Conservation (phyloP, 257 asterid genomes). For the Solanum paucissectum region DNA sequence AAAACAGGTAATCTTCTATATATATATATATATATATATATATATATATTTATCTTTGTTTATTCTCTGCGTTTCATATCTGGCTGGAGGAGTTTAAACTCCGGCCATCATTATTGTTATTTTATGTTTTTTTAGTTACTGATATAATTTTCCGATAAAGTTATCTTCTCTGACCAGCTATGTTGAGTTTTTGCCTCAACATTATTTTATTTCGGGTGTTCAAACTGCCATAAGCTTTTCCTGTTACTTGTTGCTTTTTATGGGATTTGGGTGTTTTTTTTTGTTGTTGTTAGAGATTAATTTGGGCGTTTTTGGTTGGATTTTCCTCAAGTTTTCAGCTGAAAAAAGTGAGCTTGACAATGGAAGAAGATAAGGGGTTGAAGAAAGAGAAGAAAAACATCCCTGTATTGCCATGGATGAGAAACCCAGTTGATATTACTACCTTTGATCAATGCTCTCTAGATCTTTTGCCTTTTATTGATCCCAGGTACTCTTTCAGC, state of each 20-base stretch:
- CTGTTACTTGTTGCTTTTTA: neutral
- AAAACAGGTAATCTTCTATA: neutral
- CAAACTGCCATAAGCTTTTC: neutral
- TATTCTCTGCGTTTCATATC: no score
- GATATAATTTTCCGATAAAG: no score
- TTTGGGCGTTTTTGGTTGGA: neutral
- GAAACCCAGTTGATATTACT: constrained; percentile 58
- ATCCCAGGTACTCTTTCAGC: constrained; percentile 35
- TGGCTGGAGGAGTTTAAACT: no score
- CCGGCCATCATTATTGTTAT: no score
- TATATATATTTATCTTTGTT: no score
- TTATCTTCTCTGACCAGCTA: no score
- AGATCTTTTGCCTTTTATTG: constrained; percentile 45
- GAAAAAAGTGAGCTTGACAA: neutral
- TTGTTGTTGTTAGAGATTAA: neutral
- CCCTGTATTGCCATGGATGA: constrained; percentile 84
- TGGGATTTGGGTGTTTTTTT: neutral
- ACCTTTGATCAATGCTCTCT: constrained; percentile 36
- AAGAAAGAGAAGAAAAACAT: constrained; percentile 23
- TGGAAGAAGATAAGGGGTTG: constrained; percentile 12
- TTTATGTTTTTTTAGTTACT: no score
- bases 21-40: no score
- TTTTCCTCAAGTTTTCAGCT: neutral
- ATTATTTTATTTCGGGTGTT: no score
- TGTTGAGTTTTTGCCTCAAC: no score